Base-by-base conservation (phyloP, 345 rosid species). In the Dimocarpus longan region DNA sequence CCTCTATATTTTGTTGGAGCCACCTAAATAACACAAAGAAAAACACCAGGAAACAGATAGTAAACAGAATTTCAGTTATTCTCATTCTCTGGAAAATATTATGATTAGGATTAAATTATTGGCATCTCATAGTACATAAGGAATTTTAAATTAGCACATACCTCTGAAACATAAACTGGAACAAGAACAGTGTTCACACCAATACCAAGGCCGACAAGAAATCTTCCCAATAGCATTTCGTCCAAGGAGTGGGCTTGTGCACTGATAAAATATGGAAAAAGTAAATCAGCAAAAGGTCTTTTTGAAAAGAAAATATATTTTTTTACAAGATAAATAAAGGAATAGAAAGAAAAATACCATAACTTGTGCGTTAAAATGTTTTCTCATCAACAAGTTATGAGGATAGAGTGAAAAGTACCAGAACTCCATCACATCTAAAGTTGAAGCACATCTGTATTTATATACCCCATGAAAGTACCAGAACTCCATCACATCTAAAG, bases 141-240 rank as follows among this genome's bases (percentile, higher is more conserved):
- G 59, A 74, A 70, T 22, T 18, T 28, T 62, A 83, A 75, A 76
- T 37, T 37, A 75, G 69, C 39, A 48, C 15, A 28, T 88, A 90
- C 95, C 95, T 91, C 95, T 3, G 93, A 90, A 43, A 90, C 87
- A 85, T 93, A 91, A 12, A 90, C 87, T 32, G 98, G 98, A 88
- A 90, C 91, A 66, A 93, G 90, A 80, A 87, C 96, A 6, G 93
- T 87, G 82, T 90, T 88, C 79, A 92, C 91, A 19, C 95, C 98
- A 71, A 89, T 92, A 71, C 96, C 96, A 79, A 92, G 91, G 82
- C 98, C 98, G 80, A 93, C 92, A 50, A 93, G 90, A 84, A 90
- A 92, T 77, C 96, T 89, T 71, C 98, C 98, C 85, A 72, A 81
- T 42, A 93, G 87, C 76, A 93, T 88, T 84, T 88, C 94, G 80